Conservation (phyloP, 2,329 filamentous ascomycete genomes). For the Trichocomaceae sp. region DNA sequence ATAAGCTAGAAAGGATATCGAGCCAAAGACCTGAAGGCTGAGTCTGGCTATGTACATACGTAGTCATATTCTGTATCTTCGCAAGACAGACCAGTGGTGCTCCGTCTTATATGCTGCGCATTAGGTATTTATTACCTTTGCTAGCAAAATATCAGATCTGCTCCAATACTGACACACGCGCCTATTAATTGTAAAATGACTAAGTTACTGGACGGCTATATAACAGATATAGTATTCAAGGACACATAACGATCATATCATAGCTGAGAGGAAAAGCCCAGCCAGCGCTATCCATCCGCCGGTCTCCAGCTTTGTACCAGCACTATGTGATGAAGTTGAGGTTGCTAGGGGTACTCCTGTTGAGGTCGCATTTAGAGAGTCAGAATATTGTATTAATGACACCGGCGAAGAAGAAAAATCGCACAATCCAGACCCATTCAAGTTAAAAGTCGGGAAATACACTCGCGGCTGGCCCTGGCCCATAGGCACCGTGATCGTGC, state of each 20-base stretch:
- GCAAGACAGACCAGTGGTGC: too few species aligned
- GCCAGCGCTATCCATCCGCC: background rate
- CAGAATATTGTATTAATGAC: background rate
- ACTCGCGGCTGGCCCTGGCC: conserved; percentile 19
- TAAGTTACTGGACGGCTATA: too few species aligned
- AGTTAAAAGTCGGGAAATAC: conserved; percentile 18
- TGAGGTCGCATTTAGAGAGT: background rate
- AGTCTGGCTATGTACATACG: too few species aligned
- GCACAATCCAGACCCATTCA: conserved; percentile 21
- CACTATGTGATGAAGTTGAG: background rate
- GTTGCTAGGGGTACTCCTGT: background rate
- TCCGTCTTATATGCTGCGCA: too few species aligned
- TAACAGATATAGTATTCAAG: background rate
- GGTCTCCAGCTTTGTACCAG: background rate
- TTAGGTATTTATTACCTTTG: too few species aligned
- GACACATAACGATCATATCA: background rate
- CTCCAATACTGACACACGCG: too few species aligned
- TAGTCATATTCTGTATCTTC: too few species aligned
- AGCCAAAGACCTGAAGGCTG: too few species aligned
- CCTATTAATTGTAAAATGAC: too few species aligned
- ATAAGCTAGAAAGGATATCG: too few species aligned
- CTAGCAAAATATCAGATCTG: too few species aligned
- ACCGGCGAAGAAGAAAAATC: background rate
- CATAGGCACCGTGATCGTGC: conserved; percentile 18
- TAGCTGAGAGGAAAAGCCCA: background rate